Evolutionary conservation across 768 basidiomycete species (phyloP).

Genomic region (Brasilioporus rufonigricans): DNA sequence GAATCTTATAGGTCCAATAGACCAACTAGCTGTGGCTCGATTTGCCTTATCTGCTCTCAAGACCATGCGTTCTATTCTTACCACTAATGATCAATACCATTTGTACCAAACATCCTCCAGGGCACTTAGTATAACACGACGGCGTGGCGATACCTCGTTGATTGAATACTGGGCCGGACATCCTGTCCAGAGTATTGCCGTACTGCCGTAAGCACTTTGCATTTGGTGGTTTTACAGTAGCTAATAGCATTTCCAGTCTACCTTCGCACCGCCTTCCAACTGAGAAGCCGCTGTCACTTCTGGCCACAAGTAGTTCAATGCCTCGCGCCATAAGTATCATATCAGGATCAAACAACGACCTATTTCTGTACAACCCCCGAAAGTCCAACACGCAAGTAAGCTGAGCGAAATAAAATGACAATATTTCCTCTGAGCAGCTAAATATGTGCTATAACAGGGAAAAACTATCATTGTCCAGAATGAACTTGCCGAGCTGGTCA

Average conservation of each 20-base stretch:
- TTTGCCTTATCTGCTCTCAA: conserved; percentile 89
- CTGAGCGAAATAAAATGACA: background rate
- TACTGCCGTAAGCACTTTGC: conserved; percentile 61
- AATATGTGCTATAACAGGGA: conserved; percentile 34
- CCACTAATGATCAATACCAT: conserved; percentile 76
- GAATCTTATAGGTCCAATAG: conserved; percentile 38
- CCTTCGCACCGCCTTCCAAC: conserved; percentile 67
- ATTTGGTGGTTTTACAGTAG: background rate
- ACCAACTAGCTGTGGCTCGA: conserved; percentile 81
- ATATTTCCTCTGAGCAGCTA: conserved; percentile 2
- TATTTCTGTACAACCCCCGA: conserved; percentile 92
- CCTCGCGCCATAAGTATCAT: conserved; percentile 44
- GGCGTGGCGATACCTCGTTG: conserved; percentile 69
- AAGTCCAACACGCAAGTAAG: conserved; percentile 60
- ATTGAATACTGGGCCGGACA: conserved; percentile 88
- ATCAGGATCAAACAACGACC: conserved; percentile 61
- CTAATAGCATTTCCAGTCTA: conserved; percentile 44
- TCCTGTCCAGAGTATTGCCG: conserved; percentile 74
- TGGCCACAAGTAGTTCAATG: conserved; percentile 41
- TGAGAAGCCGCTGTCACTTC: conserved; percentile 64
- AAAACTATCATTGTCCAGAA: conserved; percentile 74
- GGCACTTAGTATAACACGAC: conserved; percentile 70
- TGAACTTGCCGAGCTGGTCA: conserved; percentile 76
- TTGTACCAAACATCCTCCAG: conserved; percentile 67
- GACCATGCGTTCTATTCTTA: conserved; percentile 64